phyloP scores from a whole-genome alignment of 1,284 basidiomycete species.

The Afroboletus lepidellus region DNA sequence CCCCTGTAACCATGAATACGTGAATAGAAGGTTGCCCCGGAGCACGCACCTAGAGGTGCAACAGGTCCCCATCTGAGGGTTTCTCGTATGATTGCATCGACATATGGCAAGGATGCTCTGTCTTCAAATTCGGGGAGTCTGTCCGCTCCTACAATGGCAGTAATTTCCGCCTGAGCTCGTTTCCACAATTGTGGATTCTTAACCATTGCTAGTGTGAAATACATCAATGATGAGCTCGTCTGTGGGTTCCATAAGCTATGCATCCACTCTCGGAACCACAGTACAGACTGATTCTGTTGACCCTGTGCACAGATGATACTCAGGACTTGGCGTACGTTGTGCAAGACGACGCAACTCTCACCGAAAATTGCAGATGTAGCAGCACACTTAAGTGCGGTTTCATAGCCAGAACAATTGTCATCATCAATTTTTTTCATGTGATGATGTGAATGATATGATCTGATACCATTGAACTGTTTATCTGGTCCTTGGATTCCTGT shows the following conservation, averaged over 20 bases:
- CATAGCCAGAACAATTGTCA: no score
- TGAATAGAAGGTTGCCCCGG: not conserved
- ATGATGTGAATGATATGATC: no score
- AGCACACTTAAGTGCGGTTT: no score
- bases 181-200: constrained; percentile 32
- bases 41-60: constrained; percentile 4
- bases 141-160: constrained; percentile 35
- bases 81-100: constrained; percentile 40
- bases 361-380: no score
- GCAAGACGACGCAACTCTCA: no score
- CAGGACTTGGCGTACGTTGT: no score
- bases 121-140: constrained; percentile 42
- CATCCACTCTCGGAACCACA: not conserved
- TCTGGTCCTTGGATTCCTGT: no score
- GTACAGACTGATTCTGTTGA: constrained; percentile 15
- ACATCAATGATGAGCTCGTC: constrained; percentile 12
- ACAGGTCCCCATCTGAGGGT: constrained; percentile 24
- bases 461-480: no score
- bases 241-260: not conserved
- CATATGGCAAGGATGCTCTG: constrained; percentile 35
- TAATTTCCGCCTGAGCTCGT: constrained; percentile 38
- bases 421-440: no score
- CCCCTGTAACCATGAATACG: constrained; percentile 1
- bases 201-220: constrained; percentile 35
- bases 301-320: not conserved